Base-by-base conservation (phyloP, 805 yeast genomes). In the Metschnikowia matae region DNA sequence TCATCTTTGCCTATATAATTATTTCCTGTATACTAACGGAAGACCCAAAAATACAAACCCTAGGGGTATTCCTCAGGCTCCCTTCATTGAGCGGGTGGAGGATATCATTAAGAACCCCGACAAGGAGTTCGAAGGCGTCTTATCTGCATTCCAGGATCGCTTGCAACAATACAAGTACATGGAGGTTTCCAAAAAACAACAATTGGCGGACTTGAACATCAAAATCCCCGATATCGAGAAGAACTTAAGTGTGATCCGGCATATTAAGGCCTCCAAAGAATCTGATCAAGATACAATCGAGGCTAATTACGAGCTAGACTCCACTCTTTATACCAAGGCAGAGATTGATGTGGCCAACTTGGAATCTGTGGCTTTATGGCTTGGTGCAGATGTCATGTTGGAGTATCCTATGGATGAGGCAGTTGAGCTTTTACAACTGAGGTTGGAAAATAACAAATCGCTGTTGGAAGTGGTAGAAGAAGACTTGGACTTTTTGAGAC, bases 321-420 rank as follows among this genome's bases (percentile, higher is more conserved):
- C 94, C 63, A 92, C 99, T 0, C 76, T 94, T 38, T 92, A 82
- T 65, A 87, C 97, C 6, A 82, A 82, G 51, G 99, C 99, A 0
- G 76, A 75, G 35, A 75, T 94, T 32, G 81, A 81, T 37, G 73
- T 81, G 5, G 76, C 83, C 34, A 79, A 78, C 29, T 64, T 78
- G 46, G 67, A 79, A 23, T 66, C 71, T 2, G 98, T 94, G 1
- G 83, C 83, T 55, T 74, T 94, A 44, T 94, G 99, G 99, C 77
- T 94, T n/a, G 99, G 99, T 10, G 99, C 99, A 0, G 96, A 90
- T 59, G 91, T 92, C 7, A 92, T 94, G 98, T 75, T 94, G 62
- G 98, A 94, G 64, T 94, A 92, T 62, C 91, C 96, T 13, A 72
- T 89, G 23, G 87, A 80, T 36, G 99, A 94, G 66, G 99, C 99